A percentile compares a stretch with the other conserved stretches of the same genome.
These are phyloP conservation scores for Phyllosticta capitalensis DNA, from an alignment of 2,329 filamentous ascomycete species.

Conservation along the genomic window DNA sequence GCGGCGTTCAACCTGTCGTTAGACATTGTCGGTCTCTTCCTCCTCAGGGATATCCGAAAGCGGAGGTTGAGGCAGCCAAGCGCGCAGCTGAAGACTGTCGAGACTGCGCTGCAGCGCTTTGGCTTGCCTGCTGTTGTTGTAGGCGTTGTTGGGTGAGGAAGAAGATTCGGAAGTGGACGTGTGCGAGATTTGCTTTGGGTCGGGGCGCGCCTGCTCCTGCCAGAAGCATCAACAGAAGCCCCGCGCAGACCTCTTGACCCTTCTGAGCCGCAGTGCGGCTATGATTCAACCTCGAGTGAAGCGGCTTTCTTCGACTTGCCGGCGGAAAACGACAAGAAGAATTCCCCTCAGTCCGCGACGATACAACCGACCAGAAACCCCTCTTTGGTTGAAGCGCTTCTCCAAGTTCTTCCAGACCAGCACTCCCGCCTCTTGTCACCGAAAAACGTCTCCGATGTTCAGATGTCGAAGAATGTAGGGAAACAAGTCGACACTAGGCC, in stretches of 20 bases:
- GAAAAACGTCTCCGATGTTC: neutral
- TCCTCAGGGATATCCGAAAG: neutral
- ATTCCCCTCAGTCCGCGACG: neutral
- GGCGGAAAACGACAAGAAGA: neutral
- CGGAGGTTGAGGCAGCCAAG: neutral
- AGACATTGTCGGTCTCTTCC: neutral
- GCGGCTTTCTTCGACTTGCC: neutral
- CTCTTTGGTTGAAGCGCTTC: too few relatives aligned
- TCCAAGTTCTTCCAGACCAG: too few relatives aligned
- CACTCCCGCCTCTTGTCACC: too few relatives aligned
- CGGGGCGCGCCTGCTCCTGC: neutral
- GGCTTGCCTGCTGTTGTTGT: neutral
- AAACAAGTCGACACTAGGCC: neutral
- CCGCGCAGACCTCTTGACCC: neutral
- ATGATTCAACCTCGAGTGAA: neutral
- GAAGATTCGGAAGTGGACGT: neutral
- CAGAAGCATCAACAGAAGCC: neutral
- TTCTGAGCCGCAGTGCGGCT: neutral
- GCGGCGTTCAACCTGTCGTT: neutral
- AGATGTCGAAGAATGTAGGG: neutral
- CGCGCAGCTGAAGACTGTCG: neutral
- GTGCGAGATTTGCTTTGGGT: neutral
- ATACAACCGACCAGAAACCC: neutral
- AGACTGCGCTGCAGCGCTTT: neutral
- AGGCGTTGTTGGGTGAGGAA: neutral